Percentiles rank a stretch among this genome's conserved stretches.
Evolutionary conservation across 2,329 filamentous ascomycete genomes (phyloP).

Genomic region (Ascochyta fabae): DNA sequence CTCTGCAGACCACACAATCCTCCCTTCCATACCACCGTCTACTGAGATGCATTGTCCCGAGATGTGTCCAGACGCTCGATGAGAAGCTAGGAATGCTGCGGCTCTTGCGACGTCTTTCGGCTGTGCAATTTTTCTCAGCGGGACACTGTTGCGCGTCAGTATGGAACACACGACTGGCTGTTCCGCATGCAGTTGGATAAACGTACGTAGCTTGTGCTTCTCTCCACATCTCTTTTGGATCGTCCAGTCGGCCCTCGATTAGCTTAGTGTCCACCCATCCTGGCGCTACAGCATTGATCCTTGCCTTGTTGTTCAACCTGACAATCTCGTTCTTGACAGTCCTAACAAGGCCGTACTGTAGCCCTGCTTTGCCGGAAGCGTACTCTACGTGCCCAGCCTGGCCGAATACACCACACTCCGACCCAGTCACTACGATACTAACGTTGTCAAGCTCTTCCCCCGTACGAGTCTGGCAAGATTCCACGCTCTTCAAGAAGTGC

Average conservation of each 20-base stretch:
- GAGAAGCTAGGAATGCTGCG: conserved; percentile 59
- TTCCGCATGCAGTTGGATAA: background rate
- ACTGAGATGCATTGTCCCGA: conserved; percentile 61
- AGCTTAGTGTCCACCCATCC: conserved; percentile 57
- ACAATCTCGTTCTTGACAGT: conserved; percentile 64
- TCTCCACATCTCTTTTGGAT: conserved; percentile 57
- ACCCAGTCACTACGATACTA: conserved; percentile 61
- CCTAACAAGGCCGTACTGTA: conserved; percentile 61
- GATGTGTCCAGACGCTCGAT: conserved; percentile 61
- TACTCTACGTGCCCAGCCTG: conserved; percentile 60
- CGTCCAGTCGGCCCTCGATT: conserved; percentile 58
- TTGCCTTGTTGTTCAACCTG: conserved; percentile 56
- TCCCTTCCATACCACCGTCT: conserved; percentile 60
- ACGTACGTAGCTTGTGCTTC: conserved; percentile 57
- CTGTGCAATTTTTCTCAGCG: conserved; percentile 56
- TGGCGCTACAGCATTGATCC: conserved; percentile 61
- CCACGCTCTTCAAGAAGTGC: conserved; percentile 58
- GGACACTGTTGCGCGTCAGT: conserved; percentile 38
- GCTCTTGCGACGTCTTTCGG: conserved; percentile 58
- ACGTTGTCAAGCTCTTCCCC: conserved; percentile 56
- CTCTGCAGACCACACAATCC: conserved; percentile 57
- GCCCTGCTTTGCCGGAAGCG: conserved; percentile 55
- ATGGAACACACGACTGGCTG: background rate
- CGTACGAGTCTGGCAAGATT: conserved; percentile 46
- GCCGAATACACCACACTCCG: conserved; percentile 60